A percentile compares a stretch with the other conserved stretches of the same genome.
Conservation (phyloP, 257 asterid genomes). For the Solanum etuberosum region DNA sequence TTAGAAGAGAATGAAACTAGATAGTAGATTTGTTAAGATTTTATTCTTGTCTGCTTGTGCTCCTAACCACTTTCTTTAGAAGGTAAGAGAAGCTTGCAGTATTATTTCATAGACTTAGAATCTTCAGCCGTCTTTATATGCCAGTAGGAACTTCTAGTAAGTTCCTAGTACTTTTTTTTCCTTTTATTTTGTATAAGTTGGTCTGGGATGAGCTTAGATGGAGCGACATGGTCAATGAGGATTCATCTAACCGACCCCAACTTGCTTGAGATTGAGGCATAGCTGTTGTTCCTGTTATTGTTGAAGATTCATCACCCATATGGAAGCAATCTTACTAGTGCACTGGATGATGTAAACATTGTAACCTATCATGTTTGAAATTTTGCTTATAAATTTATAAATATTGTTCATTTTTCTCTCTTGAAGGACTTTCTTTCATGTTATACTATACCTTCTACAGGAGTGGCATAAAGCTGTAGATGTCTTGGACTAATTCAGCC, state of each 20-base stretch:
- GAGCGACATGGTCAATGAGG: not conserved
- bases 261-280: not conserved
- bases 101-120: not conserved
- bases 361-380: not conserved
- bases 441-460: not conserved
- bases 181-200: not conserved
- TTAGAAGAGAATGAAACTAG: not conserved
- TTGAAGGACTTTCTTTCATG: not conserved
- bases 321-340: not conserved
- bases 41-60: not conserved
- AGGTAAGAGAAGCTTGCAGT: not conserved
- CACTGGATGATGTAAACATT: not conserved
- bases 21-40: not conserved
- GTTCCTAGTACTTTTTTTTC: not conserved
- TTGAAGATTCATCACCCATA: not conserved
- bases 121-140: not conserved
- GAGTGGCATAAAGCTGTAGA: not conserved
- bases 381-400: not conserved
- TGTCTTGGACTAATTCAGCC: not conserved
- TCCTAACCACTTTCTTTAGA: not conserved
- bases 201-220: not conserved
- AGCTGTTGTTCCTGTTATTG: not conserved
- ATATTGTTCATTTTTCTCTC: not conserved
- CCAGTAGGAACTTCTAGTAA: not conserved
- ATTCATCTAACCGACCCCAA: not conserved